phyloP scores from a whole-genome alignment of 805 yeast species.

The Saccharomycopsis synnaedendra region DNA sequence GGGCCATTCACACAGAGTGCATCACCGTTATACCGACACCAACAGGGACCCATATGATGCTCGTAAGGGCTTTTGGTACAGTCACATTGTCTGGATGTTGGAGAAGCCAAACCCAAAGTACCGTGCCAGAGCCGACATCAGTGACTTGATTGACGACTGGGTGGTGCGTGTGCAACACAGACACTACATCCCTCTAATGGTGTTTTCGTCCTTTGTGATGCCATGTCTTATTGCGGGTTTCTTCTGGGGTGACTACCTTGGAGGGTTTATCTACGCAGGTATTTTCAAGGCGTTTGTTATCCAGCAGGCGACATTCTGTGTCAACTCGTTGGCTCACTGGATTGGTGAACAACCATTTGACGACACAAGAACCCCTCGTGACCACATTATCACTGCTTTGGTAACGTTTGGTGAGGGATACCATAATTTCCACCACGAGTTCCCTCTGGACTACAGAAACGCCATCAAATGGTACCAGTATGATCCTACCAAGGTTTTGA shows the following conservation, averaged over 20 bases:
- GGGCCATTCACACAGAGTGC: slow-evolving; percentile 78
- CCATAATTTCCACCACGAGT: slow-evolving; percentile 86
- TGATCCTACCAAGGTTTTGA: slow-evolving; percentile 67
- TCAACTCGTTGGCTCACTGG: slow-evolving; percentile 80
- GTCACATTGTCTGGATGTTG: slow-evolving; percentile 84
- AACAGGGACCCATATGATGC: slow-evolving; percentile 80
- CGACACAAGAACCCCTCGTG: slow-evolving; percentile 80
- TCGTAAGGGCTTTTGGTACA: slow-evolving; percentile 71
- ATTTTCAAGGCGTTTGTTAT: slow-evolving; percentile 55
- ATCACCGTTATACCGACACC: slow-evolving; percentile 81
- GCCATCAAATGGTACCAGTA: slow-evolving; percentile 82
- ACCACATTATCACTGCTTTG: slow-evolving; percentile 67
- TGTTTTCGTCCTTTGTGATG: slow-evolving; percentile 44
- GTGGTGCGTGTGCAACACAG: slow-evolving; percentile 73
- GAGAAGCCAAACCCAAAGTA: slow-evolving; percentile 69
- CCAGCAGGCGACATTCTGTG: slow-evolving; percentile 82
- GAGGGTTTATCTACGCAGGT: slow-evolving; percentile 74
- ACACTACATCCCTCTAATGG: slow-evolving; percentile 57
- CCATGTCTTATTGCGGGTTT: slow-evolving; percentile 50
- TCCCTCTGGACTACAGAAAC: slow-evolving; percentile 82
- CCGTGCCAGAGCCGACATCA: slow-evolving; percentile 72
- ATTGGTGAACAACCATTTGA: slow-evolving; percentile 80
- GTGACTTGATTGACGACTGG: slow-evolving; percentile 71
- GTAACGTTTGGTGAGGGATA: slow-evolving; percentile 86
- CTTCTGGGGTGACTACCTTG: slow-evolving; percentile 48